A percentile compares a stretch with the other conserved stretches of the same genome.
These are phyloP conservation scores for Neurospora sp. DNA, from an alignment of 495 filamentous ascomycete species.

Conservation along the genomic window DNA sequence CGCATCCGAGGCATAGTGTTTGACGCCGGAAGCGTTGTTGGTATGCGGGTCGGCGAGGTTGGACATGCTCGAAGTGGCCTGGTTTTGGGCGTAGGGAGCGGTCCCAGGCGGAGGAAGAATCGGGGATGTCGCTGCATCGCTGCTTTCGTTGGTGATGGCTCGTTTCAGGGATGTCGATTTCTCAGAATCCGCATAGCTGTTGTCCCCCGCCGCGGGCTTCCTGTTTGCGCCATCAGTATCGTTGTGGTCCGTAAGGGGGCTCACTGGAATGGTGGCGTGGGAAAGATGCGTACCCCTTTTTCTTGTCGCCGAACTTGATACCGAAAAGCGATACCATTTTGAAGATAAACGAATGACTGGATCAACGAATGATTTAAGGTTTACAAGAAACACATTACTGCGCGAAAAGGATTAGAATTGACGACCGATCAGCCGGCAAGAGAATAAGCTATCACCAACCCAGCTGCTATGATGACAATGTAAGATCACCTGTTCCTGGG, in stretches of 20 bases:
- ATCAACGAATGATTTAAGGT: constrained; percentile 5
- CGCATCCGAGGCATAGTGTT: constrained; percentile 25
- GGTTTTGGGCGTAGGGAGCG: constrained; percentile 21
- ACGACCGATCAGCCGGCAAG: constrained; percentile 1
- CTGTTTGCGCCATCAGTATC: constrained; percentile 16
- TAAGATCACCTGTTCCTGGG: neutral
- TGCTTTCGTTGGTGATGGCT: constrained; percentile 19
- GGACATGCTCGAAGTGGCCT: constrained; percentile 28
- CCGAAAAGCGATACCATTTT: constrained; percentile 43
- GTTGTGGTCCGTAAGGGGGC: constrained; percentile 1
- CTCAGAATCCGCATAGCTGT: constrained; percentile 22
- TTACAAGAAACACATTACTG: constrained; percentile 11
- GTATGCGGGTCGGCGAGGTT: constrained; percentile 17
- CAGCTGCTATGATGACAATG: neutral
- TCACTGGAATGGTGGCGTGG: neutral
- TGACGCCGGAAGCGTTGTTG: constrained; percentile 20
- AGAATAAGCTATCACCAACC: neutral
- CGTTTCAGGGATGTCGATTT: constrained; percentile 18
- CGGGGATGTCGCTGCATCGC: constrained; percentile 22
- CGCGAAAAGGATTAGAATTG: neutral
- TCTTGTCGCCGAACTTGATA: constrained; percentile 37
- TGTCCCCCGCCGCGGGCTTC: constrained; percentile 21
- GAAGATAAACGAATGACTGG: constrained; percentile 2
- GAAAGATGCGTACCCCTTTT: constrained; percentile 27
- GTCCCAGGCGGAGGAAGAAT: constrained; percentile 1